These are phyloP conservation scores for Fusarium oxysporum DNA, from an alignment of 2,329 filamentous ascomycete species.

Conservation along the genomic window DNA sequence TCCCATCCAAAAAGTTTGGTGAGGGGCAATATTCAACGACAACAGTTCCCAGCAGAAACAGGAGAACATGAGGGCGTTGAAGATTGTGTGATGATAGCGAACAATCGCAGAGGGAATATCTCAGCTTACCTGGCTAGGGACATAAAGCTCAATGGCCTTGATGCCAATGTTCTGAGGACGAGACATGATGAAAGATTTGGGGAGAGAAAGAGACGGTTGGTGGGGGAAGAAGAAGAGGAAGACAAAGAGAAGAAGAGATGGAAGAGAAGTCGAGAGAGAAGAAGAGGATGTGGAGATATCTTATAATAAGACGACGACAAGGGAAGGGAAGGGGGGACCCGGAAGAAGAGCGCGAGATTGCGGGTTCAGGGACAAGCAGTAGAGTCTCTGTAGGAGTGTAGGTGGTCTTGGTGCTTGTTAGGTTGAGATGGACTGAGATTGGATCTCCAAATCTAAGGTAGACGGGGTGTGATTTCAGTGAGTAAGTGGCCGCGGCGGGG, in stretches of 20 bases:
- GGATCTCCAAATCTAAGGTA: slow-evolving; percentile 38
- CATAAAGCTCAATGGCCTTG: slow-evolving; percentile 92
- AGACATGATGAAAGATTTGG: slow-evolving; percentile 66
- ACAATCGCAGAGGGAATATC: slow-evolving; percentile 15
- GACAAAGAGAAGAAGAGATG: slow-evolving; percentile 30
- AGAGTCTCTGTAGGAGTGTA: neutral
- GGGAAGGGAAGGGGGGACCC: slow-evolving; percentile 25
- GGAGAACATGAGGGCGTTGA: slow-evolving; percentile 14
- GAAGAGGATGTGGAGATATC: slow-evolving; percentile 31
- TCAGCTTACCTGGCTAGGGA: slow-evolving; percentile 80
- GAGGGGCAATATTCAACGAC: slow-evolving; percentile 38
- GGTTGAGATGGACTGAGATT: slow-evolving; percentile 36
- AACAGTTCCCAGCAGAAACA: slow-evolving; percentile 20
- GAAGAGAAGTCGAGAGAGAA: slow-evolving; percentile 31
- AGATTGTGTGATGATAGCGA: neutral
- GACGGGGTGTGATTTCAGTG: slow-evolving; percentile 21
- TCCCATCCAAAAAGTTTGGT: slow-evolving; percentile 32
- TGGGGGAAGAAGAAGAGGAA: slow-evolving; percentile 23
- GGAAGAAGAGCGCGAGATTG: slow-evolving; percentile 42
- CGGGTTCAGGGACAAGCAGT: slow-evolving; percentile 28
- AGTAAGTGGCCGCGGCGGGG: slow-evolving; percentile 24
- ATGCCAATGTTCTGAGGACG: slow-evolving; percentile 91
- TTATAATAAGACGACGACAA: slow-evolving; percentile 29
- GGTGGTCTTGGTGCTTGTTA: neutral
- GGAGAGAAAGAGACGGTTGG: slow-evolving; percentile 17